Evolutionary conservation across 164 flowering plant genomes (phyloP).

Genomic region (Euptelea pleiosperma): DNA sequence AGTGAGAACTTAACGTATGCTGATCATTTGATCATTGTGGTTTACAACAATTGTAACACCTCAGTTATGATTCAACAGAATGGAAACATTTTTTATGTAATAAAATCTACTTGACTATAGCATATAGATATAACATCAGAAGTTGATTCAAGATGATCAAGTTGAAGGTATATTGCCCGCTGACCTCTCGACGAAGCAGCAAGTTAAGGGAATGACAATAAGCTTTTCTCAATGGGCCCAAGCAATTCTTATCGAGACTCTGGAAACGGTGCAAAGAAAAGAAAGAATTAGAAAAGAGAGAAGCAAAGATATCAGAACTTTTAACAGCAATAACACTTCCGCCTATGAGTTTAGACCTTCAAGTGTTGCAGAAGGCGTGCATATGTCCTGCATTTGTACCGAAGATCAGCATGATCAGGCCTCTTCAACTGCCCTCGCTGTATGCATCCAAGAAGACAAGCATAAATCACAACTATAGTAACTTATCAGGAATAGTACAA

Average conservation of each 20-base stretch:
- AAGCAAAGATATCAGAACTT: not conserved
- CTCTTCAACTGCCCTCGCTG: conserved; percentile 98
- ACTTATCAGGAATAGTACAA: not conserved
- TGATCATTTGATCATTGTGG: too few relatives aligned
- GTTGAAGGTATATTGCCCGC: conserved; percentile 14
- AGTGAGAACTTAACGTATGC: too few relatives aligned
- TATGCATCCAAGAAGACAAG: conserved; percentile 16
- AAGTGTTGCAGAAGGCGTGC: conserved; percentile 97
- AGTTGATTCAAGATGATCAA: conserved; percentile 6
- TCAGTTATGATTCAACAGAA: too few relatives aligned
- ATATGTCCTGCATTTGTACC: conserved; percentile 98
- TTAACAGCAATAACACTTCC: not conserved
- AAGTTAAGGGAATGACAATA: conserved; percentile 92
- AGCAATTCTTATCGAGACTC: conserved; percentile 90
- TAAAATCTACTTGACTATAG: too few relatives aligned
- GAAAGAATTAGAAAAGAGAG: conserved; percentile 1
- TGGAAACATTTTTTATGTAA: too few relatives aligned
- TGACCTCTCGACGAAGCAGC: conserved; percentile 96
- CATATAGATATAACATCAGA: not conserved
- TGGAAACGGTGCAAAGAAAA: conserved; percentile 28
- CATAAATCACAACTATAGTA: not conserved
- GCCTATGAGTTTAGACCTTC: conserved; percentile 47
- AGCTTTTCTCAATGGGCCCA: conserved; percentile 93
- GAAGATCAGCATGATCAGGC: conserved; percentile 99
- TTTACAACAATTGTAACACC: too few relatives aligned